Evolutionary conservation across 306 rosid genomes (phyloP).

Genomic region (Rosa persica): DNA sequence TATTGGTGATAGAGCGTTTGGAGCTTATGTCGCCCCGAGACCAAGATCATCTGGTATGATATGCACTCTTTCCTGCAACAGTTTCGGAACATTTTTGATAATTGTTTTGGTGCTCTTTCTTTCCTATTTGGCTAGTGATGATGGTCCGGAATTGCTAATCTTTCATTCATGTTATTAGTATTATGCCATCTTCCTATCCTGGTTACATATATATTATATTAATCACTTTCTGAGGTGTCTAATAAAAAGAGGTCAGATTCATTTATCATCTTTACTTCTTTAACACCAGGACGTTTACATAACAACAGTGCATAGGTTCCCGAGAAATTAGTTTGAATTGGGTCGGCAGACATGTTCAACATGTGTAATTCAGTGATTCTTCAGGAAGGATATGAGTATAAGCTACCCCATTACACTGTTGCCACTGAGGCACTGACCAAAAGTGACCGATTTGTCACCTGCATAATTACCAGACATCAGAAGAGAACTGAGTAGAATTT

Average conservation of each 20-base stretch:
- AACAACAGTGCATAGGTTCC: background rate
- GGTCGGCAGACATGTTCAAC: background rate
- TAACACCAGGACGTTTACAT: background rate
- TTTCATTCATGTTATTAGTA: background rate
- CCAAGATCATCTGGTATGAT: constrained; percentile 74
- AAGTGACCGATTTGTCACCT: background rate
- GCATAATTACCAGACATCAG: background rate
- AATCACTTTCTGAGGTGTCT: background rate
- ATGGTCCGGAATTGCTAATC: background rate
- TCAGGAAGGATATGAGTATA: background rate
- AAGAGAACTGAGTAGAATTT: background rate
- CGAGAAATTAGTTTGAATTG: background rate
- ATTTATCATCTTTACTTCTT: background rate
- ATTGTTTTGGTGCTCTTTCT: background rate
- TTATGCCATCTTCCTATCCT: background rate
- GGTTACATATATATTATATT: background rate
- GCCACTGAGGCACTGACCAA: background rate
- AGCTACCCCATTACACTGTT: background rate
- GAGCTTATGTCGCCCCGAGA: constrained; percentile 65
- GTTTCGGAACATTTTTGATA: background rate
- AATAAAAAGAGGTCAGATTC: background rate
- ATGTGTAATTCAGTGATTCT: background rate
- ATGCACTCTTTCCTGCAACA: background rate
- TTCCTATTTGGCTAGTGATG: background rate
- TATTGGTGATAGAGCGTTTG: constrained; percentile 67